phyloP scores from a whole-genome alignment of 371 early-diverging fungal species.

The Zopfochytrium polystomum region DNA sequence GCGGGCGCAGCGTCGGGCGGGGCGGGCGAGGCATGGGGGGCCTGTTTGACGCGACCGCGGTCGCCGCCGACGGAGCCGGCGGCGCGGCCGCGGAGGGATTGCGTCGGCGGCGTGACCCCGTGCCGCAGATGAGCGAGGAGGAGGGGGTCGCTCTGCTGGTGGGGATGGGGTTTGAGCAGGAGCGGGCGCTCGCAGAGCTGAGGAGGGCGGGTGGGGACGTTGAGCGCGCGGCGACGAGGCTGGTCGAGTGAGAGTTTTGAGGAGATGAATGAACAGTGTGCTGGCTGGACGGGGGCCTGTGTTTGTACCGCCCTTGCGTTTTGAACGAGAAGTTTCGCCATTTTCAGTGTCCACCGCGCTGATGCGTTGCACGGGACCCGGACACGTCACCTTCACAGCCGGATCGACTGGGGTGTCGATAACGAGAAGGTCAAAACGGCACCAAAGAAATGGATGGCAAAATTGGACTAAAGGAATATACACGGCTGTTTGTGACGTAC shows the following conservation, averaged over 20 bases:
- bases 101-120: constrained; percentile 2
- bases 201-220: constrained; percentile 25
- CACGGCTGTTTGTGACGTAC: too few species aligned
- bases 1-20: neutral
- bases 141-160: constrained; percentile 35
- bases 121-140: constrained; percentile 19
- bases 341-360: too few species aligned
- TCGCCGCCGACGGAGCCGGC: neutral
- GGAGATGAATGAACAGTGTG: too few species aligned
- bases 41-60: neutral
- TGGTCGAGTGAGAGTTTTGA: constrained; percentile 17
- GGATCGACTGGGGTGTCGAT: too few species aligned
- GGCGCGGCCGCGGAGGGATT: constrained; percentile 5
- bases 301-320: too few species aligned
- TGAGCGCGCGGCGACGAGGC: constrained; percentile 26
- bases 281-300: too few species aligned
- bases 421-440: too few species aligned
- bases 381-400: too few species aligned
- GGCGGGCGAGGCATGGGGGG: neutral
- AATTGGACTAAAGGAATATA: too few species aligned
- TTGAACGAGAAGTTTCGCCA: too few species aligned
- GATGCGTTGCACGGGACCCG: too few species aligned
- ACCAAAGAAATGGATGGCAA: too few species aligned
- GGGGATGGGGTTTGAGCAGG: constrained; percentile 55
- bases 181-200: constrained; percentile 47